Evolutionary conservation across 495 filamentous ascomycete genomes (phyloP).

Genomic region (Thermochaetoides thermophila): DNA sequence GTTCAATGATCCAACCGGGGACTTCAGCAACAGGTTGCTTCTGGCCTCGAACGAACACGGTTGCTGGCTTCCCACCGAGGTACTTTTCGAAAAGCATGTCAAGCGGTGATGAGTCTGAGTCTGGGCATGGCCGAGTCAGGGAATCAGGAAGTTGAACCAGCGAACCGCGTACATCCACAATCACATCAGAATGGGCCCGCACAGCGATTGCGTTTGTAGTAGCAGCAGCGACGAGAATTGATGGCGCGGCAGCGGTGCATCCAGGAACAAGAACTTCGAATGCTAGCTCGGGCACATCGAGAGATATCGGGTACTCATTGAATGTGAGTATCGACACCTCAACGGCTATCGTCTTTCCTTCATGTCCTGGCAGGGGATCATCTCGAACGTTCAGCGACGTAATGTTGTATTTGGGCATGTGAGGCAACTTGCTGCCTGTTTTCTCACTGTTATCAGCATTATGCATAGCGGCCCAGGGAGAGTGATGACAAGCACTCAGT

Average conservation of each 20-base stretch:
- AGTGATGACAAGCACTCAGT: too few relatives aligned
- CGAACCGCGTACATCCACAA: constrained; percentile 52
- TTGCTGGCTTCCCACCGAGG: constrained; percentile 61
- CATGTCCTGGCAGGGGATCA: constrained; percentile 28
- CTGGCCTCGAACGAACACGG: constrained; percentile 66
- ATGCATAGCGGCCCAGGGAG: too few relatives aligned
- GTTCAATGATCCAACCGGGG: constrained; percentile 65
- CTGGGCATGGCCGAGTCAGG: constrained; percentile 57
- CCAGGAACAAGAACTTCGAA: constrained; percentile 75
- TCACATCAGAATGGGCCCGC: constrained; percentile 45
- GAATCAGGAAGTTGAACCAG: constrained; percentile 55
- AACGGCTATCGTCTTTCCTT: constrained; percentile 52
- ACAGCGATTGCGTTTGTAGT: constrained; percentile 49
- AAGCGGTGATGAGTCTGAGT: constrained; percentile 61
- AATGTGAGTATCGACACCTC: constrained; percentile 54
- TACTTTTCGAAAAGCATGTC: constrained; percentile 73
- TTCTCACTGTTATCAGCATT: too few relatives aligned
- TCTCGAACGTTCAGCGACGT: constrained; percentile 63
- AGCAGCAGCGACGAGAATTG: constrained; percentile 54
- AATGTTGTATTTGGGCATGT: constrained; percentile 64
- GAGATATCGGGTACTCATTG: constrained; percentile 59
- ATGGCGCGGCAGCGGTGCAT: constrained; percentile 53
- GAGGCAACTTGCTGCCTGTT: constrained; percentile 51
- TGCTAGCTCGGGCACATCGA: constrained; percentile 61
- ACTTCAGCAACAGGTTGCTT: constrained; percentile 46